Base-by-base conservation (phyloP, 2,329 filamentous ascomycete genomes). In the Ophiocordyceps robertsii region DNA sequence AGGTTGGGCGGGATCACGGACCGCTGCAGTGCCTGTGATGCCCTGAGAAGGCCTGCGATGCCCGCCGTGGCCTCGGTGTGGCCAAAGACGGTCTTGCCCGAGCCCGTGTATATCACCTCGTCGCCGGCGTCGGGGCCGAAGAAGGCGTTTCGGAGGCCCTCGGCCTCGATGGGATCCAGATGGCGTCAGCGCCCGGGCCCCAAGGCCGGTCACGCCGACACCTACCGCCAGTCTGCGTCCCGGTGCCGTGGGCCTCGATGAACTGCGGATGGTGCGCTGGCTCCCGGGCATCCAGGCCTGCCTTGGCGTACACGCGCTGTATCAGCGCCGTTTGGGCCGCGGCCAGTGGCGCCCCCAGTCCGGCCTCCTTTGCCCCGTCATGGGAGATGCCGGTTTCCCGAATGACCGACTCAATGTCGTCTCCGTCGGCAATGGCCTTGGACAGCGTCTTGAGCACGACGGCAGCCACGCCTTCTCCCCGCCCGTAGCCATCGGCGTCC, bases 401-500 rank as follows among this genome's bases (percentile, higher is more conserved):
- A 21, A 58, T 53, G 29, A 59, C 29, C 33, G 44, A 44, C 7
- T 51, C 42, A n/a, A 59, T 56, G 16, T 41, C 16, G 32, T 59
- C 51, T 10, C 52, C 50, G 43, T 59, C 51, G 14, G 5, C 51
- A 6, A 74, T 44, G 0, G 73, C 73, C 1, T 59, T 47, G 11
- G 49, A 57, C 5, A 74, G 55, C 2, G 49, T 52, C 49, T 76
- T 77, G 10, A 77, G 45, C 0, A 73, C 52, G 0, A 75, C 49
- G 0, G 59, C 55, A 0, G 62, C 66, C 6, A 70, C 51, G 2
- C 71, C 73, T 38, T 77, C 73, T 9, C 71, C 73, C 0, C 72
- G 61, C 5, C 60, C 69, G 48, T 74, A 75, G 1, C 70, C 73
- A 47, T 73, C 56, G 0, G 68, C 73, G 2, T 52, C 53, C 3